These are phyloP conservation scores for Erodium maritimum DNA, from an alignment of 345 rosid genomes.

Conservation along the genomic window DNA sequence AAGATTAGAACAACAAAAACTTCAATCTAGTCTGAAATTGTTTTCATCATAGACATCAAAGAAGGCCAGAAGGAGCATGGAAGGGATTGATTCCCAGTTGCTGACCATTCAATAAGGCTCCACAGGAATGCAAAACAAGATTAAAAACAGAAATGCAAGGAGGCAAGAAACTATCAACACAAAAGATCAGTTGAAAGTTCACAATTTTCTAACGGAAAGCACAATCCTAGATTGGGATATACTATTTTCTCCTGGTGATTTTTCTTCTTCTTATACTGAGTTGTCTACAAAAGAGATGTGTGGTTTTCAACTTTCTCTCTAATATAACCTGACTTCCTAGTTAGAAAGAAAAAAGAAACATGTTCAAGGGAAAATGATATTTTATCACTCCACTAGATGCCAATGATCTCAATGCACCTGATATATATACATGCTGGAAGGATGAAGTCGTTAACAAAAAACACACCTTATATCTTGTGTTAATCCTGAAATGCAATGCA, in stretches of 20 bases:
- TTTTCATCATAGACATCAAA: too few relatives aligned
- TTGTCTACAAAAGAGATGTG: not conserved
- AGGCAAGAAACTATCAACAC: not conserved
- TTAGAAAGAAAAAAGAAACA: not conserved
- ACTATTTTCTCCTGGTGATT: not conserved
- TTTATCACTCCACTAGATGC: not conserved
- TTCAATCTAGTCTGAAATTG: too few relatives aligned
- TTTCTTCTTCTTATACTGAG: not conserved
- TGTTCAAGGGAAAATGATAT: not conserved
- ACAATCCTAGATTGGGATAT: not conserved
- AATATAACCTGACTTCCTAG: not conserved
- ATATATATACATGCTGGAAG: not conserved
- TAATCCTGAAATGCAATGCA: constrained; percentile 95
- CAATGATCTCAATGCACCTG: constrained; percentile 1
- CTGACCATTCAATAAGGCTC: not conserved
- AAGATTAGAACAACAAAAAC: not conserved
- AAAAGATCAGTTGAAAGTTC: not conserved
- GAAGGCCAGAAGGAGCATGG: not conserved
- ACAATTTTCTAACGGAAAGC: not conserved
- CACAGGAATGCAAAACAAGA: not conserved
- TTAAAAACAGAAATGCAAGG: not conserved
- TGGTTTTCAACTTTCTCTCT: not conserved
- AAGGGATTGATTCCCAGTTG: not conserved
- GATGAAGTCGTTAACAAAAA: constrained; percentile 1
- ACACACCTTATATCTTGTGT: constrained; percentile 90